These are phyloP conservation scores for Gonium pectorale DNA, from an alignment of 139 green algal genomes.

Conservation along the genomic window DNA sequence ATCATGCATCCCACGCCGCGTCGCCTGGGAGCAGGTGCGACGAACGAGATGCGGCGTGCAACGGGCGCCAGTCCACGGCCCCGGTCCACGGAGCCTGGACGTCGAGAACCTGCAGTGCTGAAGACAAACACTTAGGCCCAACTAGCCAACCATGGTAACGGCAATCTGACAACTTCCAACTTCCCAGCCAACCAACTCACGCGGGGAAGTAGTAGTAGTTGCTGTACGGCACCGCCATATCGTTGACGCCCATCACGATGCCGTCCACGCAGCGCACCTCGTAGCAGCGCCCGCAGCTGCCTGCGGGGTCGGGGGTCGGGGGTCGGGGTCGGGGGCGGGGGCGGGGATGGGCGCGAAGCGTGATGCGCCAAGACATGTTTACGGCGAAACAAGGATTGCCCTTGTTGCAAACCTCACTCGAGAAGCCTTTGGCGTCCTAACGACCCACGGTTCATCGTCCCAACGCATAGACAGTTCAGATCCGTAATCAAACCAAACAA, in stretches of 20 bases:
- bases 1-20: too few species aligned
- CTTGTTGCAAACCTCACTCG: neutral
- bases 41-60: too few species aligned
- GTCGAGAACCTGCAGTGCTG: too few species aligned
- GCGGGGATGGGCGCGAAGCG: neutral
- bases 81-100: too few species aligned
- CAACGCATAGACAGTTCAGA: neutral
- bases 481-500: neutral
- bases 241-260: slow-evolving; percentile 31
- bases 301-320: too few species aligned
- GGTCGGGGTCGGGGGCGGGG: too few species aligned
- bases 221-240: neutral
- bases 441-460: neutral
- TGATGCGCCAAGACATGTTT: too few species aligned
- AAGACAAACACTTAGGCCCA: too few species aligned
- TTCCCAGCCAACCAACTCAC: neutral
- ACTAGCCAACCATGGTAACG: too few species aligned
- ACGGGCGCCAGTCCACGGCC: too few species aligned
- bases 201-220: slow-evolving; percentile 42
- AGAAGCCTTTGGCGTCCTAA: neutral
- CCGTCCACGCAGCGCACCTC: slow-evolving; percentile 36
- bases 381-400: neutral
- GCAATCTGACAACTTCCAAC: too few species aligned
- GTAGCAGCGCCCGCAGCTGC: slow-evolving; percentile 43
- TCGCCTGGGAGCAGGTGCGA: too few species aligned